These are phyloP conservation scores for Mortierella sp. DNA, from an alignment of 371 early-diverging fungal genomes.

Conservation along the genomic window DNA sequence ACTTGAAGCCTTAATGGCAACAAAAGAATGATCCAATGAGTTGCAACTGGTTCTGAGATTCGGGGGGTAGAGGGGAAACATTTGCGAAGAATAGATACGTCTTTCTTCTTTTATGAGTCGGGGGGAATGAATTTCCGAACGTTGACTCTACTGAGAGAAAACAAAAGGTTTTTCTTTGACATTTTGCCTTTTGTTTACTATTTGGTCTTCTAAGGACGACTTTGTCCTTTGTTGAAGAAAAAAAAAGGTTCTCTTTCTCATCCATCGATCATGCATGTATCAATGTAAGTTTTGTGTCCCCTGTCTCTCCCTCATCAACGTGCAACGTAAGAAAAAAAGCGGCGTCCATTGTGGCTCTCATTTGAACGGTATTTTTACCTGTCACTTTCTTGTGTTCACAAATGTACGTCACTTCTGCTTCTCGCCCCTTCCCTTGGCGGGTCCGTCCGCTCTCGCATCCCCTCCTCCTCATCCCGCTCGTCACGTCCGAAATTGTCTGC, in stretches of 20 bases:
- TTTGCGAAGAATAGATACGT: too few relatives aligned
- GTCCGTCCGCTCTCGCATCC: constrained; percentile 8
- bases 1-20: not conserved
- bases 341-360: not conserved
- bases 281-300: not conserved
- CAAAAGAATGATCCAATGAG: too few relatives aligned
- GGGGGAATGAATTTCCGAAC: too few relatives aligned
- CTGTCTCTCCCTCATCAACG: not conserved
- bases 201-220: too few relatives aligned
- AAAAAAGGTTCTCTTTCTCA: too few relatives aligned
- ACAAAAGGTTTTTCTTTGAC: too few relatives aligned
- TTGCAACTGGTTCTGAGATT: too few relatives aligned
- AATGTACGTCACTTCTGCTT: not conserved
- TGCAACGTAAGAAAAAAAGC: not conserved
- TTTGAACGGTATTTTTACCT: not conserved
- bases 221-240: too few relatives aligned
- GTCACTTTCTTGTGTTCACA: not conserved
- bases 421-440: not conserved
- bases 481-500: constrained; percentile 4
- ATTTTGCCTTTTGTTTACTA: too few relatives aligned
- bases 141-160: too few relatives aligned
- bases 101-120: too few relatives aligned
- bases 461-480: not conserved
- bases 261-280: not conserved
- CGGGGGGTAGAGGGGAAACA: not conserved